Percentiles rank a stretch among this genome's conserved stretches.
Conservation (phyloP, 306 rosid genomes). For the Chamaecrista fasciculata region DNA sequence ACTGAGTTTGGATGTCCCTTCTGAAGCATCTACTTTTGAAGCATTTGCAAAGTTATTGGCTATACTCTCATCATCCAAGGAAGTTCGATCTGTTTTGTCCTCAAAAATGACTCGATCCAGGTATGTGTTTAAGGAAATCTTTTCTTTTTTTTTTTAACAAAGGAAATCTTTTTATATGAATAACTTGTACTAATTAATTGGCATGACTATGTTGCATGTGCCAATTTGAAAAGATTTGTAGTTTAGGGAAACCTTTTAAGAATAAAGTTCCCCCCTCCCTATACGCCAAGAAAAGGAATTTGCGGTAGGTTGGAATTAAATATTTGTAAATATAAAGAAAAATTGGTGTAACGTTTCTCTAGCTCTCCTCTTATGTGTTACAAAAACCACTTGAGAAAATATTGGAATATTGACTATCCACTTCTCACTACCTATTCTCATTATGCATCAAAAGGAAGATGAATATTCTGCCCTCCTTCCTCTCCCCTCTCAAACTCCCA, state of each 20-base stretch:
- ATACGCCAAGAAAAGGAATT: too few relatives aligned
- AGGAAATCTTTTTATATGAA: neutral
- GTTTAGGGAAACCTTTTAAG: neutral
- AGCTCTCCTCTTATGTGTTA: too few relatives aligned
- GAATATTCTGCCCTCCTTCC: neutral
- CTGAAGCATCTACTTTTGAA: constrained; percentile 92
- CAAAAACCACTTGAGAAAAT: too few relatives aligned
- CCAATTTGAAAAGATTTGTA: neutral
- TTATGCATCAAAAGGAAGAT: too few relatives aligned
- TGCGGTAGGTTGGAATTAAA: too few relatives aligned
- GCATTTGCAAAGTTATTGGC: constrained; percentile 83
- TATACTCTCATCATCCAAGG: constrained; percentile 89
- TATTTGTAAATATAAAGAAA: too few relatives aligned
- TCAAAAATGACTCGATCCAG: constrained; percentile 81
- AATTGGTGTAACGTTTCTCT: too few relatives aligned
- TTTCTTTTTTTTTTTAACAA: too few relatives aligned
- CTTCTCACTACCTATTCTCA: neutral
- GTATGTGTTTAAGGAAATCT: too few relatives aligned
- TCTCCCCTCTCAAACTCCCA: neutral
- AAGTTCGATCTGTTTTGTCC: constrained; percentile 75
- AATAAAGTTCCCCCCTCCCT: neutral
- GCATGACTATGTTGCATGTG: neutral
- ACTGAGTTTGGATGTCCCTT: constrained; percentile 73
- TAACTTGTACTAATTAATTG: neutral
- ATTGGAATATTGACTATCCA: too few relatives aligned